Conservation (phyloP, 1,139 yeast genomes). For the Candida smagusa region DNA sequence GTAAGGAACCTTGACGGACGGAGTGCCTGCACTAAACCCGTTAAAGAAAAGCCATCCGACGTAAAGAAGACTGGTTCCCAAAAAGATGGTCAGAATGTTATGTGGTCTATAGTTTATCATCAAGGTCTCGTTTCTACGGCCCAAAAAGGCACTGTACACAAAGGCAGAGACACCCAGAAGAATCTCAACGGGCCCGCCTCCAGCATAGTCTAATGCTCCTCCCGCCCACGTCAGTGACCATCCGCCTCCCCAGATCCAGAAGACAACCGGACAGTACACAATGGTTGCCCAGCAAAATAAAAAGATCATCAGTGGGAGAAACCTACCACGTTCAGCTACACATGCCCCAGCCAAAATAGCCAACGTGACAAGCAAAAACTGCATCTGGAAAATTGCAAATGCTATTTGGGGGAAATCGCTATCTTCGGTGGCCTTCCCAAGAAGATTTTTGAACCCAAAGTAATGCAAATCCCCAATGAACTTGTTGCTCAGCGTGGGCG, state of each 20-base stretch:
- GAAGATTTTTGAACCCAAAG: slow-evolving; percentile 75
- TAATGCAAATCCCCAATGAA: slow-evolving; percentile 83
- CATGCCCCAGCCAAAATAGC: slow-evolving; percentile 94
- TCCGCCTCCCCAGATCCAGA: slow-evolving; percentile 96
- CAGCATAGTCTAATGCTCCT: slow-evolving; percentile 95
- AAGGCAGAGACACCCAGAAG: slow-evolving; percentile 89
- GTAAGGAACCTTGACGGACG: slow-evolving; percentile 66
- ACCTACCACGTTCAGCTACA: slow-evolving; percentile 84
- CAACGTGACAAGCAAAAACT: slow-evolving; percentile 85
- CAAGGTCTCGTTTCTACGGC: slow-evolving; percentile 77
- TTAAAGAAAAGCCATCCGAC: slow-evolving; percentile 91
- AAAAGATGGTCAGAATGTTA: slow-evolving; percentile 79
- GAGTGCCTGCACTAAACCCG: slow-evolving; percentile 72
- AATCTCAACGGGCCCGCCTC: slow-evolving; percentile 97
- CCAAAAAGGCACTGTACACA: slow-evolving; percentile 78
- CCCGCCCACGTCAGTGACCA: slow-evolving; percentile 78
- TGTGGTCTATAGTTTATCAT: slow-evolving; percentile 93
- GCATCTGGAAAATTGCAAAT: slow-evolving; percentile 84
- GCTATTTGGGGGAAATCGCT: slow-evolving; percentile 74
- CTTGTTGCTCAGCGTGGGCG: slow-evolving; percentile 68
- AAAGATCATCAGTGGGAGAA: slow-evolving; percentile 80
- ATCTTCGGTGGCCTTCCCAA: slow-evolving; percentile 46
- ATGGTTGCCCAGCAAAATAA: slow-evolving; percentile 85
- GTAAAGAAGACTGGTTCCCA: slow-evolving; percentile 66
- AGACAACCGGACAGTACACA: slow-evolving; percentile 90